Conservation (phyloP, 225 moss, liverwort and hornwort genomes). For the Thuidium tamariscinum region DNA sequence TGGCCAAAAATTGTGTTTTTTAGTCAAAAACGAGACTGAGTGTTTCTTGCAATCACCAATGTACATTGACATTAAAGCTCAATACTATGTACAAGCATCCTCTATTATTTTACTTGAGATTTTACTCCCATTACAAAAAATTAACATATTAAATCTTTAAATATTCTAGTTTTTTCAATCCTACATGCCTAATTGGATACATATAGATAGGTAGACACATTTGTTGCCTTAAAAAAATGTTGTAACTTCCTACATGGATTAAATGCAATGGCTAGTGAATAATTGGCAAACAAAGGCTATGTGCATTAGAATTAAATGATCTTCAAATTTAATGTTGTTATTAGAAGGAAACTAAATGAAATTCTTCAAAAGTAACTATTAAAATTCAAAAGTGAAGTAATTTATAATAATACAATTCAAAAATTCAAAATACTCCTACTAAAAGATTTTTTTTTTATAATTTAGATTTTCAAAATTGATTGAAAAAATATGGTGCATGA, state of each 20-base stretch:
- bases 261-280: fast-evolving
- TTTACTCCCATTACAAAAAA: background rate
- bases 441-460: too few relatives aligned
- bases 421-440: background rate
- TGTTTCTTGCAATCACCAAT: too few relatives aligned
- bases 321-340: background rate
- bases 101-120: too few relatives aligned
- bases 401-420: background rate
- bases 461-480: background rate
- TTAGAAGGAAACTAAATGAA: background rate
- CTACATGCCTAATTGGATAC: background rate
- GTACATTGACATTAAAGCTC: background rate
- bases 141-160: background rate
- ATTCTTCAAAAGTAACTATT: background rate
- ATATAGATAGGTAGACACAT: background rate
- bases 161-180: background rate
- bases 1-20: too few relatives aligned
- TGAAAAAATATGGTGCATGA: background rate
- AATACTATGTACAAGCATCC: background rate
- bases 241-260: background rate
- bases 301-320: background rate
- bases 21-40: too few relatives aligned
- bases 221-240: background rate
- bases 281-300: background rate
- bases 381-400: background rate